phyloP scores from a whole-genome alignment of 192 early-diverging fungal species.

The Mortierella antarctica region DNA sequence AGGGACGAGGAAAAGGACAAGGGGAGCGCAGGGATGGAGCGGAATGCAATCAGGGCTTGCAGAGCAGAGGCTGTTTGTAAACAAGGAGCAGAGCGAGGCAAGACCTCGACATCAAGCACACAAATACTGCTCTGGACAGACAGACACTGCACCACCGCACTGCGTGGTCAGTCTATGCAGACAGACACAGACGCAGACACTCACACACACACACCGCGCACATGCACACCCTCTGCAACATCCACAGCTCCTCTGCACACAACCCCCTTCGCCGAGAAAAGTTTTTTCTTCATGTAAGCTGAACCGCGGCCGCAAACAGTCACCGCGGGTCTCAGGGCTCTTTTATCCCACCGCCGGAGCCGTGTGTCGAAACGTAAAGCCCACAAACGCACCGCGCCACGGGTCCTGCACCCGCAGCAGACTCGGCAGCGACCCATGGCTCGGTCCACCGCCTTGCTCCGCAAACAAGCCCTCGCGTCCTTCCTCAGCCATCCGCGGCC shows the following conservation, averaged over 20 bases:
- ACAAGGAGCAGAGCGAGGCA: neutral
- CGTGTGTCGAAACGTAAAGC: slow-evolving; percentile 77
- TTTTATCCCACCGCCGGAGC: neutral
- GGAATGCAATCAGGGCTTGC: neutral
- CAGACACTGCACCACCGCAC: no score
- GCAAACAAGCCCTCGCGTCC: slow-evolving; percentile 3
- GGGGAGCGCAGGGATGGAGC: neutral
- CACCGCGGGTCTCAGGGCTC: neutral
- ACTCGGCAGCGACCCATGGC: slow-evolving; percentile 63
- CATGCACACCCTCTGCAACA: no score
- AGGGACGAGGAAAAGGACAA: neutral
- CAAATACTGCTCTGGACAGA: no score
- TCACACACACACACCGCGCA: no score
- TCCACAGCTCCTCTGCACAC: no score
- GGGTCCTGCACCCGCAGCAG: slow-evolving; percentile 63
- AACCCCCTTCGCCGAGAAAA: no score
- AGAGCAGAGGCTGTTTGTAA: no score
- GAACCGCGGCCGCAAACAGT: no score
- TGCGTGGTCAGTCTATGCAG: no score
- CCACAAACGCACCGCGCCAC: slow-evolving; percentile 86
- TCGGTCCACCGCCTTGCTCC: slow-evolving; percentile 61
- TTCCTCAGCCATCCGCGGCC: neutral
- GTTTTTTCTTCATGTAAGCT: no score
- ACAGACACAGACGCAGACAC: no score
- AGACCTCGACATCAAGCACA: no score